Conservation (phyloP, 495 filamentous ascomycete genomes). For the Thozetella sp. region DNA sequence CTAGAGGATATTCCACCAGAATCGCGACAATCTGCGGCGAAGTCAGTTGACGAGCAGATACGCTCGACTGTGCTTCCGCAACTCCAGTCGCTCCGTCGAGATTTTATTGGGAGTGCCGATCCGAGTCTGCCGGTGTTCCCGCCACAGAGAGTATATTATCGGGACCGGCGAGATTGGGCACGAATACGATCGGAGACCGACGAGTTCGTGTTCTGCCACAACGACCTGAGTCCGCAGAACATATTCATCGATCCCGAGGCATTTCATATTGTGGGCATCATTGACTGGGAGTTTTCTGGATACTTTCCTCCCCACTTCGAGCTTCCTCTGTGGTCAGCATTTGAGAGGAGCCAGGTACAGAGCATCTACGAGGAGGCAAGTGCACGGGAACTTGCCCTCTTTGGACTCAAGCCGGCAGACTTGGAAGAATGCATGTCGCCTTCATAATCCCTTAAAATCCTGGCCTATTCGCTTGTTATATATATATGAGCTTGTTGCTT, state of each 20-base stretch:
- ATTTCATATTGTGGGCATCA: constrained; percentile 25
- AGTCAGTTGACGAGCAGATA: constrained; percentile 6
- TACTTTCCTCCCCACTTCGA: constrained; percentile 3
- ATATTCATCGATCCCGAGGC: constrained; percentile 26
- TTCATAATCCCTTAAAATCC: too few species aligned
- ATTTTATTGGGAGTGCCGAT: constrained; percentile 9
- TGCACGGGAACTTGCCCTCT: not conserved
- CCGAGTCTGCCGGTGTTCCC: constrained; percentile 7
- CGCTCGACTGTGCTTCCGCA: constrained; percentile 5
- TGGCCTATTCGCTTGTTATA: too few species aligned
- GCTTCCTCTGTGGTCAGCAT: constrained; percentile 29
- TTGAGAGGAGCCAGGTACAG: not conserved
- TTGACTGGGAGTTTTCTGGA: constrained; percentile 33
- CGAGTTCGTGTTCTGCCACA: constrained; percentile 28
- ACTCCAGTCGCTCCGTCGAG: constrained; percentile 8
- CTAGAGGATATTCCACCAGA: not conserved
- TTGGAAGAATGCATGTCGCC: not conserved
- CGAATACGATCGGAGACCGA: constrained; percentile 9
- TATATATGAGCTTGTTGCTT: too few species aligned
- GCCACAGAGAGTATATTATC: constrained; percentile 7
- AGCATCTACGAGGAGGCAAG: not conserved
- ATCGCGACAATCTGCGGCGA: not conserved
- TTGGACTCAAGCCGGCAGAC: not conserved
- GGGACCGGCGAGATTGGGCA: constrained; percentile 5
- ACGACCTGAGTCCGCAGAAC: constrained; percentile 29